phyloP scores from a whole-genome alignment of 2,329 filamentous ascomycete genomes.

The Furcasterigmium sp. region DNA sequence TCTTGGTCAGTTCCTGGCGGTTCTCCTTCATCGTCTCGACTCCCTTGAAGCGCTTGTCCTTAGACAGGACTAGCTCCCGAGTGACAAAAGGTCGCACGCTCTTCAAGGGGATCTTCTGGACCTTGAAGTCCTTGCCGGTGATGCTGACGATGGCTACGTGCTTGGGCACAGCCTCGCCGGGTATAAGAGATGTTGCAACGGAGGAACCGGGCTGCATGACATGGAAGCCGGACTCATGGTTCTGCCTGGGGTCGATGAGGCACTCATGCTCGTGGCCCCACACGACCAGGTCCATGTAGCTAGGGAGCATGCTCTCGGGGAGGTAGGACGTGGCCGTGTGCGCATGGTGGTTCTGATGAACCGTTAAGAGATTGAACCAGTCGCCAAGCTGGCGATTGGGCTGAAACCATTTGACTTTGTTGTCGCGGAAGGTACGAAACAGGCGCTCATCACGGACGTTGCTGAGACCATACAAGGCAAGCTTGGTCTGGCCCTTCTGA shows the following conservation, averaged over 20 bases:
- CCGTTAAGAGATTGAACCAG: constrained; percentile 93
- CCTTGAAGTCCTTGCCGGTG: constrained; percentile 74
- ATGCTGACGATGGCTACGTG: constrained; percentile 83
- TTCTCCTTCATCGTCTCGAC: constrained; percentile 81
- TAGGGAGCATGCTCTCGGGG: constrained; percentile 86
- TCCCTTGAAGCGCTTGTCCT: constrained; percentile 71
- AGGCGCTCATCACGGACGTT: constrained; percentile 95
- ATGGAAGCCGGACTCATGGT: constrained; percentile 84
- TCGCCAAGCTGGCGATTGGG: constrained; percentile 75
- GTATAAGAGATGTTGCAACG: constrained; percentile 85
- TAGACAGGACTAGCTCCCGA: constrained; percentile 70
- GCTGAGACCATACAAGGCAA: constrained; percentile 89
- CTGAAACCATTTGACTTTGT: constrained; percentile 89
- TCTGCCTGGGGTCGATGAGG: constrained; percentile 75
- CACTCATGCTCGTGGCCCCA: constrained; percentile 99
- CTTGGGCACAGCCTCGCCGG: constrained; percentile 85
- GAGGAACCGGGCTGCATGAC: constrained; percentile 98
- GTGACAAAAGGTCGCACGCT: constrained; percentile 89
- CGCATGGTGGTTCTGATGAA: constrained; percentile 94
- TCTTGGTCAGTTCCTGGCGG: constrained; percentile 69
- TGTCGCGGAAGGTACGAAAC: constrained; percentile 88
- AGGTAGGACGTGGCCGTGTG: constrained; percentile 91
- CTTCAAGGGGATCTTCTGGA: constrained; percentile 78
- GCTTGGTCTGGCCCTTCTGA: constrained; percentile 88
- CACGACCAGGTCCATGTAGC: constrained; percentile 85